Conservation (phyloP, 768 basidiomycete genomes). For the Symmetrospora coprosmae region DNA sequence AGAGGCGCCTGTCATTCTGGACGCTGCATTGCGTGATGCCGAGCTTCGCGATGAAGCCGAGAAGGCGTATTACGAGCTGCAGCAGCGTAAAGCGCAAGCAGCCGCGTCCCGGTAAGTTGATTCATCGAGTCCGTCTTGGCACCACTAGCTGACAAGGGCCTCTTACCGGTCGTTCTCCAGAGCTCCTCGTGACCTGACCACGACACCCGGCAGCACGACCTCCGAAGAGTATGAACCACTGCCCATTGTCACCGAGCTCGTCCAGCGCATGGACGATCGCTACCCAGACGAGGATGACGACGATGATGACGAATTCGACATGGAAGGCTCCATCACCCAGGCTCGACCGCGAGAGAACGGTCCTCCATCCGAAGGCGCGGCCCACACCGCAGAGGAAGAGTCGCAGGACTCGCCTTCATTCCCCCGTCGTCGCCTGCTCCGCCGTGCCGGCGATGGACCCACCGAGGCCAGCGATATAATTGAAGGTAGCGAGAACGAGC, state of each 20-base stretch:
- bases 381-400: too few species aligned
- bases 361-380: background rate
- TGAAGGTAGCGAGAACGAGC: too few species aligned
- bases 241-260: too few species aligned
- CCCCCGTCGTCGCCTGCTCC: background rate
- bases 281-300: too few species aligned
- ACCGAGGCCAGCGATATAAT: too few species aligned
- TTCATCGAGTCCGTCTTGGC: too few species aligned
- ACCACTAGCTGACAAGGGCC: too few species aligned
- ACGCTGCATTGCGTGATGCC: conserved; percentile 6
- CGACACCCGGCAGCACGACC: conserved; percentile 9
- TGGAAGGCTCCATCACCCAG: background rate
- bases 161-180: too few species aligned
- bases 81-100: background rate
- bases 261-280: background rate
- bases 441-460: background rate
- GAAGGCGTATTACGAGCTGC: background rate
- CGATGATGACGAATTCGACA: too few species aligned
- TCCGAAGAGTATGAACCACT: conserved; percentile 10
- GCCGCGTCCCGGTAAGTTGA: too few species aligned
- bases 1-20: conserved; percentile 7
- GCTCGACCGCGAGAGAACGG: background rate
- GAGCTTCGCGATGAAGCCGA: conserved; percentile 8
- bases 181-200: conserved; percentile 1
- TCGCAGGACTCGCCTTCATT: background rate